These are phyloP conservation scores for Ambrosia hybrid DNA, from an alignment of 140 eudicot species.

Conservation along the genomic window DNA sequence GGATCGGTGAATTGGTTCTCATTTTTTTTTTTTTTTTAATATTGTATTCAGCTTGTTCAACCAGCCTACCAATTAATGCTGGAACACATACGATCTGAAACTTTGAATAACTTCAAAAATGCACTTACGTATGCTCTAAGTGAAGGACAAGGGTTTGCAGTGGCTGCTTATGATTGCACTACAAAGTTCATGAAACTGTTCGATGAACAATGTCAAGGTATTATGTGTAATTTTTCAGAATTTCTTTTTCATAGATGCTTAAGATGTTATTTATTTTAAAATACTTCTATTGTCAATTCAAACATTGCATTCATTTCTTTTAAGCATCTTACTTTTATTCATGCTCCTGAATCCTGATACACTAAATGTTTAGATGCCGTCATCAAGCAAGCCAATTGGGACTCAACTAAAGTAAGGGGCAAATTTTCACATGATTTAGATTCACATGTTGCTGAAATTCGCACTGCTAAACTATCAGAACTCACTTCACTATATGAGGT, in stretches of 20 bases:
- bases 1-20: not conserved
- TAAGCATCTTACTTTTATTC: not conserved
- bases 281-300: no score
- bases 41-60: conserved; percentile 67
- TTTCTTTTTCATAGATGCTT: not conserved
- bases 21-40: not conserved
- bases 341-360: no score
- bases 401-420: conserved; percentile 57
- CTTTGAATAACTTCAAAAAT: conserved; percentile 66
- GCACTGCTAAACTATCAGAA: conserved; percentile 56
- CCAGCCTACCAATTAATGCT: conserved; percentile 80
- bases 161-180: conserved; percentile 61
- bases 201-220: conserved; percentile 82
- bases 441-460: conserved; percentile 63
- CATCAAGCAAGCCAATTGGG: conserved; percentile 76
- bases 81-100: conserved; percentile 78
- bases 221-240: not conserved
- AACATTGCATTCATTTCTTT: not conserved
- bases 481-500: conserved; percentile 73
- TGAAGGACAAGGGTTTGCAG: conserved; percentile 78
- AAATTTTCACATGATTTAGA: conserved; percentile 60
- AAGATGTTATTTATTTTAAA: not conserved
- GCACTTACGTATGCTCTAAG: conserved; percentile 67
- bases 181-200: conserved; percentile 41
- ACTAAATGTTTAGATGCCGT: conserved; percentile 51